These are phyloP conservation scores for Boletus tylopilopsis DNA, from an alignment of 768 basidiomycete species.

Conservation along the genomic window DNA sequence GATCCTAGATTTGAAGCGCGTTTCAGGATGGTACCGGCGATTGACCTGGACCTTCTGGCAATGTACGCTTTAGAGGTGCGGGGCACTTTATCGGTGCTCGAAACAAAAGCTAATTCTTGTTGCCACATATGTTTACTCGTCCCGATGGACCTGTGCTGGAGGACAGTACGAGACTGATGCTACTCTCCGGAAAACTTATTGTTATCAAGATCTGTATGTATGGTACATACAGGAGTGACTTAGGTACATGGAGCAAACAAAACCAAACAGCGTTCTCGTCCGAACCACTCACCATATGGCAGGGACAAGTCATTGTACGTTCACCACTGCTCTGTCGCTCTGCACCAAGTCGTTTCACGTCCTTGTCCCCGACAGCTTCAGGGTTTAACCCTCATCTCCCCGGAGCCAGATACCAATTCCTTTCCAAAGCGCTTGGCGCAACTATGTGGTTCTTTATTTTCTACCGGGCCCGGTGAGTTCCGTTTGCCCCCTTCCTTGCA, in stretches of 20 bases:
- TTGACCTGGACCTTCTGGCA: constrained; percentile 94
- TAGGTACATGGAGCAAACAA: constrained; percentile 26
- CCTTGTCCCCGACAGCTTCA: constrained; percentile 39
- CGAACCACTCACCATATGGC: constrained; percentile 32
- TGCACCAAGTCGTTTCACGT: constrained; percentile 1
- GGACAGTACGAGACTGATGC: constrained; percentile 43
- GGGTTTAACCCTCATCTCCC: constrained; percentile 91
- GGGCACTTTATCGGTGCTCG: constrained; percentile 66
- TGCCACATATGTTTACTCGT: constrained; percentile 50
- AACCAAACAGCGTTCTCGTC: constrained; percentile 20
- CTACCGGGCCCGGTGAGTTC: constrained; percentile 82
- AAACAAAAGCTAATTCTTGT: neutral
- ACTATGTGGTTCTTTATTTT: constrained; percentile 99
- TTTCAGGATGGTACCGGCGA: constrained; percentile 91
- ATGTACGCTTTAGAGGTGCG: constrained; percentile 89
- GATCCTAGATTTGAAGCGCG: constrained; percentile 91
- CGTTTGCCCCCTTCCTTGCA: neutral
- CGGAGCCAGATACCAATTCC: constrained; percentile 67
- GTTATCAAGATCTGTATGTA: constrained; percentile 8
- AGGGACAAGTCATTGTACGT: constrained; percentile 27
- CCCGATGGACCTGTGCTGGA: constrained; percentile 80
- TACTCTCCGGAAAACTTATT: constrained; percentile 79
- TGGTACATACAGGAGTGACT: too few relatives aligned
- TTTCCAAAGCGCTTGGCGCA: constrained; percentile 84
- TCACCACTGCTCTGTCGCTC: neutral